Conservation (phyloP, 306 rosid species). For the Acacia melanoxylon region DNA sequence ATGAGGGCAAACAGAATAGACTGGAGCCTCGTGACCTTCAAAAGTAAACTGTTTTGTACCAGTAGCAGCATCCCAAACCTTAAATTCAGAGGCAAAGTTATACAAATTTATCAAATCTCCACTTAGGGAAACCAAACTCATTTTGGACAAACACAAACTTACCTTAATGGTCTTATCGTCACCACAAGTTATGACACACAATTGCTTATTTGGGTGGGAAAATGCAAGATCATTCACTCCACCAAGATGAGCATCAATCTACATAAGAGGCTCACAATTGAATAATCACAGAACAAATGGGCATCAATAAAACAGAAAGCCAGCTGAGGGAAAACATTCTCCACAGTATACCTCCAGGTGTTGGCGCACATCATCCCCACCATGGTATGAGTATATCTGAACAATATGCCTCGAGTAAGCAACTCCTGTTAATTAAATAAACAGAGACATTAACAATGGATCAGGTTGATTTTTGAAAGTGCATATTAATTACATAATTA, state of each 20-base stretch:
- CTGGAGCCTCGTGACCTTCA: conserved; percentile 99
- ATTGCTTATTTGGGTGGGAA: conserved; percentile 94
- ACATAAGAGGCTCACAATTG: conserved; percentile 31
- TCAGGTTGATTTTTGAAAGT: conserved; percentile 11
- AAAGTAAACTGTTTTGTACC: conserved; percentile 80
- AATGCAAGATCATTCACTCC: conserved; percentile 97
- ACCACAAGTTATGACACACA: conserved; percentile 95
- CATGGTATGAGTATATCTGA: conserved; percentile 85
- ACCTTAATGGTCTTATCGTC: conserved; percentile 97
- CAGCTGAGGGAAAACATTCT: conserved; percentile 15
- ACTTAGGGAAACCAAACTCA: conserved; percentile 27
- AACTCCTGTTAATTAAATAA: conserved; percentile 61
- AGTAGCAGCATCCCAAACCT: conserved; percentile 96
- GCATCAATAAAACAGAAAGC: conserved; percentile 17
- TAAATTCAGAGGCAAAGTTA: conserved; percentile 36
- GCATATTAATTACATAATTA: conserved; percentile 5
- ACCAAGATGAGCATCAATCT: conserved; percentile 99
- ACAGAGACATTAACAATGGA: conserved; percentile 14
- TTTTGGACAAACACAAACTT: conserved; percentile 38
- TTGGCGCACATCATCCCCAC: conserved; percentile 72
- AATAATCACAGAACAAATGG: conserved; percentile 6
- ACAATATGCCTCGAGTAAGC: conserved; percentile 96
- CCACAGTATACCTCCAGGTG: conserved; percentile 70
- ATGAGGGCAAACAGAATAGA: conserved; percentile 94
- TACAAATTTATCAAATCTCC: conserved; percentile 27